These are phyloP conservation scores for Prunus mongolica DNA, from an alignment of 306 rosid species.

Conservation along the genomic window DNA sequence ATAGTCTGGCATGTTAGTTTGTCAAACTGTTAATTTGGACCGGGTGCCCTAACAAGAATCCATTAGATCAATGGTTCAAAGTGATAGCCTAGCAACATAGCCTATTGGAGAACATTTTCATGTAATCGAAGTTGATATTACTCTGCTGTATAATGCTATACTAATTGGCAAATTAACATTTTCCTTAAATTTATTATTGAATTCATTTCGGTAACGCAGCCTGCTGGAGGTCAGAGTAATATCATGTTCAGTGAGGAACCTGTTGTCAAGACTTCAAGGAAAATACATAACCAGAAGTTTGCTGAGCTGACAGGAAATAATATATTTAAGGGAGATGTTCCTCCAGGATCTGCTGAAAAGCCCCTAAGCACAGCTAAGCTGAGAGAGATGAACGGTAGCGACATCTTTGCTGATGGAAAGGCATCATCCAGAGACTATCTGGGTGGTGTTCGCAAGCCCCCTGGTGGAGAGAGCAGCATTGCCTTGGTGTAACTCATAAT, in stretches of 20 bases:
- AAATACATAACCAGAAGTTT: slow-evolving; percentile 83
- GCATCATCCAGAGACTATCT: slow-evolving; percentile 58
- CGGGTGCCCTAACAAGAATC: background rate
- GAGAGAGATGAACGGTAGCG: slow-evolving; percentile 86
- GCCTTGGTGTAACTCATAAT: slow-evolving; percentile 54
- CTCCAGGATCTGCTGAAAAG: slow-evolving; percentile 78
- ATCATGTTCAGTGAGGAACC: slow-evolving; percentile 83
- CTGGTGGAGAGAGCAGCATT: slow-evolving; percentile 95
- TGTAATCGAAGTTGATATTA: background rate
- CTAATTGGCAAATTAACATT: background rate
- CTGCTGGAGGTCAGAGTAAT: slow-evolving; percentile 95
- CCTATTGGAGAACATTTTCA: background rate
- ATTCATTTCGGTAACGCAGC: slow-evolving; percentile 36
- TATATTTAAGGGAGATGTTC: slow-evolving; percentile 73
- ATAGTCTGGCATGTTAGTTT: background rate
- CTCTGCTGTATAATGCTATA: background rate
- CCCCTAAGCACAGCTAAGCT: slow-evolving; percentile 77
- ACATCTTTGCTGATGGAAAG: slow-evolving; percentile 88
- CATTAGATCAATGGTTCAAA: background rate
- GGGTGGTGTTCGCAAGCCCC: slow-evolving; percentile 86
- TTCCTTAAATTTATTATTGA: background rate
- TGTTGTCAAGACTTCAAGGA: slow-evolving; percentile 56
- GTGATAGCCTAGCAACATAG: background rate
- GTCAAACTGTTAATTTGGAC: background rate
- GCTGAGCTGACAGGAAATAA: slow-evolving; percentile 80